Evolutionary conservation across 495 filamentous ascomycete genomes (phyloP).

Genomic region (Aspergillus biplanus): DNA sequence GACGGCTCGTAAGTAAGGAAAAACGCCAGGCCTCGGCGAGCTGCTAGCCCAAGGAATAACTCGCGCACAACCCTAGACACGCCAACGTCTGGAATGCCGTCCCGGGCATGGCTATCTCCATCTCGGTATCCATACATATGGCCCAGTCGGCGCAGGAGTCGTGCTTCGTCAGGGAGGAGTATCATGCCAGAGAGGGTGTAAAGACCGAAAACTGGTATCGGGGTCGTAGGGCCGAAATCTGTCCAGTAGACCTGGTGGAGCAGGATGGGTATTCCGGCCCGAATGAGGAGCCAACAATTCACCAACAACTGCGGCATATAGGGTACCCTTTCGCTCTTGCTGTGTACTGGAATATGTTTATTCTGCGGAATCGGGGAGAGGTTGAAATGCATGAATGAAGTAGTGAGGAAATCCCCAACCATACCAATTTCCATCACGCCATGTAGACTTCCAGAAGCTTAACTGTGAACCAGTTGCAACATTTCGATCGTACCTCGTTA

Average conservation of each 20-base stretch:
- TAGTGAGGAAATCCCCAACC: background rate
- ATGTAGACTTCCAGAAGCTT: background rate
- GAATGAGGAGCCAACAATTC: slow-evolving; percentile 29
- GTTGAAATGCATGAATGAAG: background rate
- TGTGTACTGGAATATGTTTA: slow-evolving; percentile 28
- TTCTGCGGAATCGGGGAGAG: background rate
- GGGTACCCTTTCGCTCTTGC: slow-evolving; percentile 34
- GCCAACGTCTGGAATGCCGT: slow-evolving; percentile 41
- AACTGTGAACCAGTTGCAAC: no score
- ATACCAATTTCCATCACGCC: background rate
- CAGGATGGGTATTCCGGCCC: slow-evolving; percentile 7
- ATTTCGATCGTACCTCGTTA: no score
- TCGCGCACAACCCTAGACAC: slow-evolving; percentile 34
- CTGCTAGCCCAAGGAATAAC: background rate
- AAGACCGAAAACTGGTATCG: background rate
- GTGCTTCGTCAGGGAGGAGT: slow-evolving; percentile 25
- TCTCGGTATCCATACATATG: slow-evolving; percentile 39
- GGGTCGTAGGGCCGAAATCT: background rate
- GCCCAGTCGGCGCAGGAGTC: slow-evolving; percentile 29
- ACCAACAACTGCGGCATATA: slow-evolving; percentile 25
- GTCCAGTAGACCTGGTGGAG: background rate
- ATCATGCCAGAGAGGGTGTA: background rate
- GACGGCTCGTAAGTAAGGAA: background rate
- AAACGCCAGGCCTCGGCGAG: background rate
- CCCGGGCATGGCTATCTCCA: slow-evolving; percentile 42